A percentile compares a stretch with the other conserved stretches of the same genome.
These are phyloP conservation scores for Lasiodiplodia sp. DNA, from an alignment of 2,329 filamentous ascomycete species.

Conservation along the genomic window DNA sequence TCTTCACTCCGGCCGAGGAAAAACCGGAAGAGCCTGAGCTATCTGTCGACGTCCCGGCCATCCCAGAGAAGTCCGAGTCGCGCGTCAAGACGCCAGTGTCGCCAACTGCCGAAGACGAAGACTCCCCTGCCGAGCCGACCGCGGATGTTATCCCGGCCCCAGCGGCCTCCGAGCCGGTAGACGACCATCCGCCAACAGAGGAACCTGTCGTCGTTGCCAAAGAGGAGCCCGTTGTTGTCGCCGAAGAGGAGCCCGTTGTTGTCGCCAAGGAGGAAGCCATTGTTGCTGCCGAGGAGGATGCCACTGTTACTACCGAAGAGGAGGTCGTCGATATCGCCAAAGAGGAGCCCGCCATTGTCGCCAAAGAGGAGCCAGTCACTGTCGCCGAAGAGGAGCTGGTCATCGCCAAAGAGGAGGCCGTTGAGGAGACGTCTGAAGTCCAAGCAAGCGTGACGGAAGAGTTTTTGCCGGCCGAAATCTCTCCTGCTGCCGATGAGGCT, in stretches of 20 bases:
- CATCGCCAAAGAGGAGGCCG: not conserved
- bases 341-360: no score
- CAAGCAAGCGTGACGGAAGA: not conserved
- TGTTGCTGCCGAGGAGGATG: not conserved
- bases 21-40: not conserved
- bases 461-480: slow-evolving; percentile 7
- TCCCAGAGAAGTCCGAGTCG: slow-evolving; percentile 9
- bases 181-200: not conserved
- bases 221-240: not conserved
- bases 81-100: not conserved
- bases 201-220: not conserved
- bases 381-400: no score
- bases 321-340: no score
- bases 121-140: not conserved
- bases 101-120: not conserved
- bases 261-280: not conserved
- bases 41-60: not conserved
- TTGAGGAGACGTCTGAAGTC: not conserved
- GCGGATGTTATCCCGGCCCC: not conserved
- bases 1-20: not conserved
- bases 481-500: not conserved
- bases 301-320: not conserved
- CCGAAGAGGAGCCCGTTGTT: not conserved
- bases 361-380: not conserved
- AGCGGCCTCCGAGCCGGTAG: not conserved